phyloP scores from a whole-genome alignment of 116 monocot species.

The Trichopus zeylanicus region DNA sequence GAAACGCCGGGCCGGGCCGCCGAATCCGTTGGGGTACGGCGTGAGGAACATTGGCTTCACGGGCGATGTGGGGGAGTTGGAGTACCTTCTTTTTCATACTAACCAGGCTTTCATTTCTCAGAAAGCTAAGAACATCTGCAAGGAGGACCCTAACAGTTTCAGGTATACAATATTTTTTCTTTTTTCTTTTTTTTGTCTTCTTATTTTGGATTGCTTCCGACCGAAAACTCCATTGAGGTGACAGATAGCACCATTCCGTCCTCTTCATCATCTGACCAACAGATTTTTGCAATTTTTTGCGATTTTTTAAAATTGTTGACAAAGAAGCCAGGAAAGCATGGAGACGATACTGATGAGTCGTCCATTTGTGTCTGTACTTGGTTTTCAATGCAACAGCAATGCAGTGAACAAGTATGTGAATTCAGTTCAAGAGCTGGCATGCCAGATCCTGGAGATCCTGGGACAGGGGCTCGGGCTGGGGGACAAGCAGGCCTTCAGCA shows the following conservation, averaged over 20 bases:
- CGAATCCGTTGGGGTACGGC: conserved; percentile 41
- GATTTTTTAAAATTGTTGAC: no score
- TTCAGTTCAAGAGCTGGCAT: conserved; percentile 38
- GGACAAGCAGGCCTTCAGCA: conserved; percentile 28
- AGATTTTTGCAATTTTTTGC: no score
- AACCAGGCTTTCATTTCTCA: conserved; percentile 22
- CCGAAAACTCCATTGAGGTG: no score
- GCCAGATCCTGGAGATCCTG: conserved; percentile 58
- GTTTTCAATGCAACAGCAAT: conserved; percentile 46
- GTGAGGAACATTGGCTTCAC: conserved; percentile 41
- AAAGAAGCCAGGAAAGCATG: no score
- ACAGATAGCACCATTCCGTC: no score
- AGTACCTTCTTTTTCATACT: conserved; percentile 47
- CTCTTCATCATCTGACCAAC: no score
- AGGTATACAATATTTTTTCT: no score
- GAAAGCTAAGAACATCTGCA: conserved; percentile 7
- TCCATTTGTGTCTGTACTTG: no score
- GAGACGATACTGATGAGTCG: no score
- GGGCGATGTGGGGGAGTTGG: conserved; percentile 54
- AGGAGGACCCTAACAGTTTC: conserved; percentile 13
- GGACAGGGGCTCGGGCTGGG: conserved; percentile 53
- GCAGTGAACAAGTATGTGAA: conserved; percentile 49
- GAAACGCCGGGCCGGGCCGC: conserved; percentile 31
- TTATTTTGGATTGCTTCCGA: no score
- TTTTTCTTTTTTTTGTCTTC: no score